Base-by-base conservation (phyloP, 768 basidiomycete genomes). In the Mrakia blollopis region DNA sequence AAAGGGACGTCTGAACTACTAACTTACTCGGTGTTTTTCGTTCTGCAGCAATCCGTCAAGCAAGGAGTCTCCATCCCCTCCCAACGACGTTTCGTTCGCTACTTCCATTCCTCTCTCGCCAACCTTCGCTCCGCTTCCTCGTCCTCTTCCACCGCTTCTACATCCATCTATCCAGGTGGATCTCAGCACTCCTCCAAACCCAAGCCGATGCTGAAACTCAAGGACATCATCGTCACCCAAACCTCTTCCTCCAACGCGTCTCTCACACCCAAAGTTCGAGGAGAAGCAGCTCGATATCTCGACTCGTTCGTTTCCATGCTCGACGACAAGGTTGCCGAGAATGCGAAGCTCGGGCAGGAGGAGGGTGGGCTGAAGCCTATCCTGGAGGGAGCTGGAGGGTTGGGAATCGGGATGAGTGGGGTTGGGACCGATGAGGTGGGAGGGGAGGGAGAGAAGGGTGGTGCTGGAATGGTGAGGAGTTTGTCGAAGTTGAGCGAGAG, bases 61-160 rank as follows among this genome's bases (percentile, higher is more conserved):
- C 89, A 87, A 79, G 90, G 90, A 16, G 90, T 92, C 61, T 91
- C 89, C 78, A 93, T 93, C 79, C 90, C 92, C 0, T 91, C 90
- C 76, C 92, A 93, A 82, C 87, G 89, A 2, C 88, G 92, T 28
- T 93, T 89, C 86, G 84, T 94, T 7, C 87, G 88, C 79, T 94
- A 93, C 81, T 94, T 91, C 91, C 57, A 52, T 8, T 44, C 78
- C 10, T 47, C 80, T 3, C 79, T 81, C 52, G 62, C 61, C 10
- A 77, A 77, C 32, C 62, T 61, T 25, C 9, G 61, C 74, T 11
- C 79, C 78, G 50, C 79, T 78, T 0, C 71, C 73, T 18, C 88
- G 89, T 0, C 85, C 89, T 16, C 81, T 90, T n/a, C 85, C 91
- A 23, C 85, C 87, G 5, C 85, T 87, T 77, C 83, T 3, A 85